phyloP scores from a whole-genome alignment of 2,329 filamentous ascomycete species.

The Monilinia aucupariae region DNA sequence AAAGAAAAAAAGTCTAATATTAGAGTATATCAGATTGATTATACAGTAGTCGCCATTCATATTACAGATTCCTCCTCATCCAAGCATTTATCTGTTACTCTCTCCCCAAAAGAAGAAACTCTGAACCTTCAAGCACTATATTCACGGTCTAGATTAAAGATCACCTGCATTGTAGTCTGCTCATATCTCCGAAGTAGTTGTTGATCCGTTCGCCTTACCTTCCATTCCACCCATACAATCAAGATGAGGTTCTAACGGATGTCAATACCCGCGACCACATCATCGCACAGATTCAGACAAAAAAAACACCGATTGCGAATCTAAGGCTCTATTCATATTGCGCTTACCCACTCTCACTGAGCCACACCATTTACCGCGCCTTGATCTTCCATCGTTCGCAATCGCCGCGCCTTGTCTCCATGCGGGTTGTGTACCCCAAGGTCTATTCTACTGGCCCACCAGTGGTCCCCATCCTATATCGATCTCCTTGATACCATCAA shows the following conservation, averaged over 20 bases:
- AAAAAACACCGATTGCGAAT: background rate
- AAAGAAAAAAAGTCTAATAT: background rate
- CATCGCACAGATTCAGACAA: background rate
- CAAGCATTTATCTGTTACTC: background rate
- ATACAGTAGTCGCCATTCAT: background rate
- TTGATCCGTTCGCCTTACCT: slow-evolving; percentile 1
- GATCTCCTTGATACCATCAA: background rate
- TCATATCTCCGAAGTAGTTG: background rate
- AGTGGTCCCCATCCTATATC: too few relatives aligned
- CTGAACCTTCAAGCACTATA: background rate
- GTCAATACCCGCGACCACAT: background rate
- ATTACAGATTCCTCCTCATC: background rate
- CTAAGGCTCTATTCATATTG: background rate
- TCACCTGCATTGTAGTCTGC: background rate
- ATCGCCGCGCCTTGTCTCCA: background rate
- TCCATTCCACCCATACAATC: background rate
- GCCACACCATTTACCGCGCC: background rate
- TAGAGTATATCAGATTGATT: background rate
- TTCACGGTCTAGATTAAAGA: background rate
- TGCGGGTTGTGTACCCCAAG: background rate
- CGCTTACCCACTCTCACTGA: background rate
- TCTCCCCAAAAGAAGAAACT: background rate
- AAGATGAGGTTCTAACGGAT: too few relatives aligned
- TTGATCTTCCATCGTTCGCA: background rate
- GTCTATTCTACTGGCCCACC: background rate